Evolutionary conservation across 2,329 filamentous ascomycete genomes (phyloP).

Genomic region (Lasiodiplodia theobromae): DNA sequence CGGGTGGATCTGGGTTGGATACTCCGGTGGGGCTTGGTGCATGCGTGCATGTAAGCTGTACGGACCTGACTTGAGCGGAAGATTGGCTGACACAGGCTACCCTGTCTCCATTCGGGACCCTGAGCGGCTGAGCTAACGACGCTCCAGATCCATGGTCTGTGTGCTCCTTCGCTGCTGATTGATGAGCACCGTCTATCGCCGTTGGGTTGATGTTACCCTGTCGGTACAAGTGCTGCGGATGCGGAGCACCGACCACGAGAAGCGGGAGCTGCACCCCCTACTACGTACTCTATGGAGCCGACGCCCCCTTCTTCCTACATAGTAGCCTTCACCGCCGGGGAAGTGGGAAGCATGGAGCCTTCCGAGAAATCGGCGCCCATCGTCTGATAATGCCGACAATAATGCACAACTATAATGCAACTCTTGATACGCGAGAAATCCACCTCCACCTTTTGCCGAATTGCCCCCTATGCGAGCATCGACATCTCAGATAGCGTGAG

Average conservation of each 20-base stretch:
- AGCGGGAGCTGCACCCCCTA: neutral
- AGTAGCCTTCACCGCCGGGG: slow-evolving; percentile 17
- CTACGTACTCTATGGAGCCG: neutral
- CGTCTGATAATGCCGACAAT: slow-evolving; percentile 2
- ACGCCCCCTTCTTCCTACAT: neutral
- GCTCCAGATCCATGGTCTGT: slow-evolving; percentile 25
- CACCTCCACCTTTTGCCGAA: neutral
- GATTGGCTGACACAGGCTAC: slow-evolving; percentile 17
- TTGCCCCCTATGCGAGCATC: slow-evolving; percentile 3
- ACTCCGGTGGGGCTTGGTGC: slow-evolving; percentile 10
- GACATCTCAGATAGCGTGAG: neutral
- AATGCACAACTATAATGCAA: slow-evolving; percentile 2
- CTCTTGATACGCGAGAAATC: neutral
- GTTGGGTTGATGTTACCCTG: neutral
- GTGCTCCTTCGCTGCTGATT: slow-evolving; percentile 2
- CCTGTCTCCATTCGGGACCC: neutral
- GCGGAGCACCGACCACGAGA: neutral
- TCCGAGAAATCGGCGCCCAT: neutral
- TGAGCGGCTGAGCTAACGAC: slow-evolving; percentile 14
- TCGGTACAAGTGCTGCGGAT: slow-evolving; percentile 1
- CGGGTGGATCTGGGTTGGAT: slow-evolving; percentile 17
- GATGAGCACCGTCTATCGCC: slow-evolving; percentile 9
- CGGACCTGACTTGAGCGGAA: slow-evolving; percentile 9
- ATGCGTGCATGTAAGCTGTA: slow-evolving; percentile 12
- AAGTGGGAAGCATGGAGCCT: neutral